Evolutionary conservation across 2,329 filamentous ascomycete genomes (phyloP).

Genomic region (Trichoderma simmonsii): DNA sequence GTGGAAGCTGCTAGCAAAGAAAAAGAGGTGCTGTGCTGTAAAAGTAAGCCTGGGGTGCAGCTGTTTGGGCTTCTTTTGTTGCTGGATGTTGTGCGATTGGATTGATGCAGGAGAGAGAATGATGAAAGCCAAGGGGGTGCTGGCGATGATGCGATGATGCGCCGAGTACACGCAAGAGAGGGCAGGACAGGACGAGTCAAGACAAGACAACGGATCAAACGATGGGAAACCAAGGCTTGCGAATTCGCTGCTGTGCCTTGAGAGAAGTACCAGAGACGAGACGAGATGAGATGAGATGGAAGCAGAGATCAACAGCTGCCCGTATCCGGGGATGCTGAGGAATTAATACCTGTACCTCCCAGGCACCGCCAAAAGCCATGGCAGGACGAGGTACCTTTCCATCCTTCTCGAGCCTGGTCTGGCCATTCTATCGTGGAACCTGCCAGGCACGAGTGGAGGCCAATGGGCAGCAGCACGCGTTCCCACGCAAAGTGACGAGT

Average conservation of each 20-base stretch:
- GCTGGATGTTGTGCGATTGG: background rate
- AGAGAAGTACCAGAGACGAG: background rate
- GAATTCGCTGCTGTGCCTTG: background rate
- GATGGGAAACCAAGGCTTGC: background rate
- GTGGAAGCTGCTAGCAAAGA: background rate
- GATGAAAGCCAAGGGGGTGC: background rate
- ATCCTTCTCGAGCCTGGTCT: background rate
- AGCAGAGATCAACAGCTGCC: background rate
- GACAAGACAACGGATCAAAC: background rate
- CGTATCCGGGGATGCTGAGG: constrained; percentile 10
- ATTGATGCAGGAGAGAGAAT: background rate
- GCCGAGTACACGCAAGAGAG: background rate
- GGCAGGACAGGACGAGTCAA: background rate
- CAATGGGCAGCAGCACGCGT: constrained; percentile 16
- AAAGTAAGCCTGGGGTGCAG: background rate
- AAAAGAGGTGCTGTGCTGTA: background rate
- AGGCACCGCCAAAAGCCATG: background rate
- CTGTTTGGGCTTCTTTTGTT: background rate
- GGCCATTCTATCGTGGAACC: background rate
- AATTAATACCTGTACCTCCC: constrained; percentile 1
- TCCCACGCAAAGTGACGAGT: constrained; percentile 10
- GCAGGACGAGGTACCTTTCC: background rate
- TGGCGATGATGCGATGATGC: background rate
- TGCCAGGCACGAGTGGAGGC: constrained; percentile 15
- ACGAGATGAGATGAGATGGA: background rate